phyloP scores from a whole-genome alignment of 2,329 filamentous ascomycete species.

The Pseudocercospora ulei region DNA sequence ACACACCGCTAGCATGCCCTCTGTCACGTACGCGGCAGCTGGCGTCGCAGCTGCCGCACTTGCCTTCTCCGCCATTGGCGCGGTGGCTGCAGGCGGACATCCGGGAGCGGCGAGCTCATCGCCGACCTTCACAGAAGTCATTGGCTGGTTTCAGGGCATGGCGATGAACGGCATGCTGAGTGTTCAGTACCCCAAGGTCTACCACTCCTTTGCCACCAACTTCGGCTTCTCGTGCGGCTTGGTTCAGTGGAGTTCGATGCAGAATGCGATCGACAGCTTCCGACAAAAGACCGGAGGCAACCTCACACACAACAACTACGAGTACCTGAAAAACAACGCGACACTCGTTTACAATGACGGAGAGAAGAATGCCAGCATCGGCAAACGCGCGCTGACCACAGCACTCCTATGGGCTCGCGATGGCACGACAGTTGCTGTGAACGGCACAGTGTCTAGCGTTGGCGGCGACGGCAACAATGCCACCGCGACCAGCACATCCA shows the following conservation, averaged over 20 bases:
- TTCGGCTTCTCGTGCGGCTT: constrained; percentile 86
- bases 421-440: constrained; percentile 34
- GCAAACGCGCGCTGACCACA: constrained; percentile 28
- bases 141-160: constrained; percentile 86
- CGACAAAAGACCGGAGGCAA: constrained; percentile 74
- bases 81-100: constrained; percentile 49
- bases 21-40: constrained; percentile 72
- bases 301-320: constrained; percentile 66
- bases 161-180: constrained; percentile 95
- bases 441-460: constrained; percentile 35
- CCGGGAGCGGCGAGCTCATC: constrained; percentile 57
- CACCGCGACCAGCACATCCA: constrained; percentile 28
- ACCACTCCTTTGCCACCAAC: constrained; percentile 82
- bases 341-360: constrained; percentile 62
- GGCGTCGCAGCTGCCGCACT: constrained; percentile 79
- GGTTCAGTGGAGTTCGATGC: constrained; percentile 71
- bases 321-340: constrained; percentile 64
- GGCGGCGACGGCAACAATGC: constrained; percentile 26
- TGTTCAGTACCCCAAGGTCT: constrained; percentile 75
- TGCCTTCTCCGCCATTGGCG: constrained; percentile 57
- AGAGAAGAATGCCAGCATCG: constrained; percentile 34
- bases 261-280: constrained; percentile 75
- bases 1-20: constrained; percentile 64
- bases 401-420: constrained; percentile 30
- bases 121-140: constrained; percentile 74